Evolutionary conservation across 495 filamentous ascomycete genomes (phyloP), one percentile per base, ranked within the genome.

Genomic region (Xylaria sp.): DNA sequence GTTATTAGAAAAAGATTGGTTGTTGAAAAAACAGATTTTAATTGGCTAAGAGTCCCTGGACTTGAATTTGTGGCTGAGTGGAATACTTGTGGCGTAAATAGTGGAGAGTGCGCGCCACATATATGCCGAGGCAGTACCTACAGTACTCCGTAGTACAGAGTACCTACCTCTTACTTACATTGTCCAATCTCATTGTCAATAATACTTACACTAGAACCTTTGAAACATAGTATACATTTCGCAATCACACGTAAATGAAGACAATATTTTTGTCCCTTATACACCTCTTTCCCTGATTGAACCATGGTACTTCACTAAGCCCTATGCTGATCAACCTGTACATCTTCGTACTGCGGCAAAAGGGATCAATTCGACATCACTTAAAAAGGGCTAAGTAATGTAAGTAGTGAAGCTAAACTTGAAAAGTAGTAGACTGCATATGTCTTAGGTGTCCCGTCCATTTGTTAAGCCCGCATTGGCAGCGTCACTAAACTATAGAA

Each of bases 1-100:
- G 58, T 43, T 70, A 44, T 63, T 59, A 40, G 29, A 53, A 70
- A 69, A 69, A 69, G 31, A 21, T 19, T 31, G 31, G 24, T 14
- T 14, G 21, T 55, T 19, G 35, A 15, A 52, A 37, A 61, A 63
- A 33, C 26, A 43, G 31, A 55, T 31, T 70, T 63, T 70, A 43
- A 70, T 70, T 70, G 68, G 68, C 37, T 55, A 31, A 19, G 21
- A 58, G 33, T 43, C 1, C 40, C 17, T 37, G 57, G 17, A n/a
- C 21, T 31, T 46, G 44, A 2, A 21, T 4, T 7, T 62, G 67
- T 69, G 67, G 67, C 67, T 61, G 44, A 48, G 44, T 59, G 53
- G 33, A 14, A 33, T 33, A 58, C 31, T 12, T 66, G 62, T 50
- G 46, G 46, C 46, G 62, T 26, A 63, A 63, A 8, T 37, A 37